Evolutionary conservation across 768 basidiomycete genomes (phyloP).

Genomic region (Lentinula lateritia): DNA sequence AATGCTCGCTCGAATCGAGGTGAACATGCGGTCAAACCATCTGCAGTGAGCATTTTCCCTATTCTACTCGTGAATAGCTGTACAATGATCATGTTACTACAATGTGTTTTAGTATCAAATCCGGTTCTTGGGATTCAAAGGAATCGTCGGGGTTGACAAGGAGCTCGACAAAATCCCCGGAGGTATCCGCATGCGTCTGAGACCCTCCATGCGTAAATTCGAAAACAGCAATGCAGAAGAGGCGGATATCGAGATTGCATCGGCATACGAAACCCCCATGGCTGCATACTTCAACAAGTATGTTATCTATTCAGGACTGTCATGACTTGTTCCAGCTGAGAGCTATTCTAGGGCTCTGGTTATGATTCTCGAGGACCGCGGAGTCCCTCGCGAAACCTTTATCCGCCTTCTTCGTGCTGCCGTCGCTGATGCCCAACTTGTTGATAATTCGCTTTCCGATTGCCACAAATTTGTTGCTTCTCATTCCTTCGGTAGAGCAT

Average conservation of each 20-base stretch:
- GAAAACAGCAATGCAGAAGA: slow-evolving; percentile 37
- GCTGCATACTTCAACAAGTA: slow-evolving; percentile 71
- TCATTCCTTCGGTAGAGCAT: slow-evolving; percentile 41
- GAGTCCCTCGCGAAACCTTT: slow-evolving; percentile 55
- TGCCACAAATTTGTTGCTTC: slow-evolving; percentile 44
- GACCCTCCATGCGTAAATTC: slow-evolving; percentile 77
- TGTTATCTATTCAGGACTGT: slow-evolving; percentile 5
- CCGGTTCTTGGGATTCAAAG: slow-evolving; percentile 80
- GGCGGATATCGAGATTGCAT: slow-evolving; percentile 72
- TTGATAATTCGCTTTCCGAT: slow-evolving; percentile 48
- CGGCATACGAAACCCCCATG: slow-evolving; percentile 54
- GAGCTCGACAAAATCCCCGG: slow-evolving; percentile 35
- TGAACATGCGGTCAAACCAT: slow-evolving; percentile 38
- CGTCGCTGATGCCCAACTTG: slow-evolving; percentile 50
- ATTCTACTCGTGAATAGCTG: background rate
- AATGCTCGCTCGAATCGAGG: slow-evolving; percentile 30
- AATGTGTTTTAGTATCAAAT: slow-evolving; percentile 58
- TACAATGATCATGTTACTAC: background rate
- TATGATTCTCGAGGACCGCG: slow-evolving; percentile 75
- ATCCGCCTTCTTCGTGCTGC: slow-evolving; percentile 54
- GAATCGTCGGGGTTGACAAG: slow-evolving; percentile 67
- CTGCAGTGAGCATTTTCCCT: slow-evolving; percentile 45
- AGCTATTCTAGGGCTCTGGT: slow-evolving; percentile 50
- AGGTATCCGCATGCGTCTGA: slow-evolving; percentile 63
- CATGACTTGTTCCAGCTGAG: background rate